Conservation (phyloP, 768 basidiomycete genomes). For the Russula vinacea region DNA sequence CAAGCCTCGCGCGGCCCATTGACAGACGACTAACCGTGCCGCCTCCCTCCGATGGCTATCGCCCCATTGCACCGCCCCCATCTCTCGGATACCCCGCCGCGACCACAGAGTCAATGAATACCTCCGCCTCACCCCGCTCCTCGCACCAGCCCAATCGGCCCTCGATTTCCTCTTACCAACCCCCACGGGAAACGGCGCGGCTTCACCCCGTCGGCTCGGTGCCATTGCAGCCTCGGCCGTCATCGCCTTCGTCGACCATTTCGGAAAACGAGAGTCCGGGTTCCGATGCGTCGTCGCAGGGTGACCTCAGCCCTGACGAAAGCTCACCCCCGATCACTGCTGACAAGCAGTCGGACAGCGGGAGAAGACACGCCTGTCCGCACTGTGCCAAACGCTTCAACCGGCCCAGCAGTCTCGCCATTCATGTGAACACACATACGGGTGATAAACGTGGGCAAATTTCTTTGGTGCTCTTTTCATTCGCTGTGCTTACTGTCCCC, state of each 20-base stretch:
- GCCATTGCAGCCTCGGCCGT: conserved; percentile 11
- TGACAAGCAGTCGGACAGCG: conserved; percentile 29
- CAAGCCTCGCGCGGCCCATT: conserved; percentile 6
- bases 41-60: conserved; percentile 21
- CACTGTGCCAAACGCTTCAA: conserved; percentile 65
- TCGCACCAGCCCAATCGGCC: conserved; percentile 8
- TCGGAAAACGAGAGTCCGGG: conserved; percentile 27
- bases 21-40: conserved; percentile 15
- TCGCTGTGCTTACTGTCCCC: conserved; percentile 19
- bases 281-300: conserved; percentile 20
- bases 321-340: conserved; percentile 14
- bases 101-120: conserved; percentile 2
- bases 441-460: conserved; percentile 58
- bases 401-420: conserved; percentile 62
- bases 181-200: conserved; percentile 17
- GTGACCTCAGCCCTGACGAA: conserved; percentile 22
- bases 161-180: conserved; percentile 17
- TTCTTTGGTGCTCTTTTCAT: background rate
- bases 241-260: conserved; percentile 27
- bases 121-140: conserved; percentile 10
- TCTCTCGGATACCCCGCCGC: conserved; percentile 3
- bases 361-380: conserved; percentile 37
- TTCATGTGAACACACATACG: conserved; percentile 67
- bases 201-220: conserved; percentile 17
- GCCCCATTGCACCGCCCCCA: background rate